Evolutionary conservation across 2,329 filamentous ascomycete species (phyloP), one percentile per base, ranked within the genome.

Genomic region (Fusarium multiceps): DNA sequence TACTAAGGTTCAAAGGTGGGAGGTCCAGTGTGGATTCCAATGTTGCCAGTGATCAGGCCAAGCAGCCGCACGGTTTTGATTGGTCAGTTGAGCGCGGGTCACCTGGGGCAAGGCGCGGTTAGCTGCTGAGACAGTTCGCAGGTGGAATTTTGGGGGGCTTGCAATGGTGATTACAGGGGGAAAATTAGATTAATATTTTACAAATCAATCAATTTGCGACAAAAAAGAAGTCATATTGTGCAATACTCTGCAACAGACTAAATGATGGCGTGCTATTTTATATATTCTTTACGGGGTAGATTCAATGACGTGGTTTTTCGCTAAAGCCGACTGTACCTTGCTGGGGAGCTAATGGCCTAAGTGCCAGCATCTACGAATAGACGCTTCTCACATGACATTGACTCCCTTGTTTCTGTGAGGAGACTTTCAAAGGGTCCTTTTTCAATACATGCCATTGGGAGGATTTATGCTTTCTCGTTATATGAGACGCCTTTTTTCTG

Each of bases 1-100:
- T 69, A 69, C 65, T 71, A 40, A 62, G 46, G 62, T 59, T 64
- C 62, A 59, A 73, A 73, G 59, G 68, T 73, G 73, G 73, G 73
- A 75, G 69, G 65, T 37, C 28, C 20, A 50, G 47, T 50, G 21
- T 50, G 47, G 47, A 50, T 50, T 18, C 30, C 64, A 71, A 45
- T 48, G 58, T 55, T 37, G 21, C 47, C 64, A 71, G 58, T 50
- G 58, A 56, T 72, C 51, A 72, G 67, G 66, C 70, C 67, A 71
- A 70, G 66, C 66, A 58, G 50, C 62, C 61, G 63, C 66, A 51
- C 59, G 50, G 47, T 65, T 54, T 50, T 64, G 62, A 74, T 75
- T 75, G 73, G 74, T 51, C 72, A 59, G 61, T 47, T 51, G 62
- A 54, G 43, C 53, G 37, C 54, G 62, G 37, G 74, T 69, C 67